Conservation (phyloP, 208 protist species). For the Phytomonas sp. region DNA sequence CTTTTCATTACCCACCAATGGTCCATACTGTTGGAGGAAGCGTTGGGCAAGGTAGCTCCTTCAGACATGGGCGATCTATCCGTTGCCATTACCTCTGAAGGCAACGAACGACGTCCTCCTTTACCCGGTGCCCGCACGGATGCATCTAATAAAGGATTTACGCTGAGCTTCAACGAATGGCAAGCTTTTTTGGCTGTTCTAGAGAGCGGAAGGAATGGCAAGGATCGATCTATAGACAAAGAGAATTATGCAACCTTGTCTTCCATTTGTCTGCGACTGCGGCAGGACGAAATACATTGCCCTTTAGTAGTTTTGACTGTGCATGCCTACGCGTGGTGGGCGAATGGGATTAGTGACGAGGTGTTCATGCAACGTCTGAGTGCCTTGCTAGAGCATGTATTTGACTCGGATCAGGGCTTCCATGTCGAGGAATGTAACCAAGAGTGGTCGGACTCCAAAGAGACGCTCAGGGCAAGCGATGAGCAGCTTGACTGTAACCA, state of each 20-base stretch:
- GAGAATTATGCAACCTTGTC: conserved; percentile 26
- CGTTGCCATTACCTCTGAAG: neutral
- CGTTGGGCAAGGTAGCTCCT: conserved; percentile 15
- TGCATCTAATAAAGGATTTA: conserved; percentile 19
- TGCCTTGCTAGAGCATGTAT: conserved; percentile 19
- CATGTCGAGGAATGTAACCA: neutral
- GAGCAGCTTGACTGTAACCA: neutral
- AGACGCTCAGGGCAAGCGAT: too few species aligned
- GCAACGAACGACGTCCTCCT: neutral
- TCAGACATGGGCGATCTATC: neutral
- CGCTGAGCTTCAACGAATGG: conserved; percentile 62
- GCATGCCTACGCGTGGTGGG: conserved; percentile 52
- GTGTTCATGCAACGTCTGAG: conserved; percentile 25
- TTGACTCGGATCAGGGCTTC: neutral
- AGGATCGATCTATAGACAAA: neutral
- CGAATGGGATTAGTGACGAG: conserved; percentile 18
- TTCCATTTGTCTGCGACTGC: conserved; percentile 25
- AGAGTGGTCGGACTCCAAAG: neutral
- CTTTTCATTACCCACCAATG: conserved; percentile 54
- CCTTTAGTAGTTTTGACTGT: conserved; percentile 54
- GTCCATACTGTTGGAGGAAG: conserved; percentile 47
- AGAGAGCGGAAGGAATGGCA: conserved; percentile 12
- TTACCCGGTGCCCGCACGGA: neutral
- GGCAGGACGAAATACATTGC: conserved; percentile 22
- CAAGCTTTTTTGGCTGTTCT: conserved; percentile 52